Percentiles rank a stretch among this genome's conserved stretches.
Evolutionary conservation across 2,329 filamentous ascomycete genomes (phyloP).

Genomic region (Trichoderma atrobrunneum): DNA sequence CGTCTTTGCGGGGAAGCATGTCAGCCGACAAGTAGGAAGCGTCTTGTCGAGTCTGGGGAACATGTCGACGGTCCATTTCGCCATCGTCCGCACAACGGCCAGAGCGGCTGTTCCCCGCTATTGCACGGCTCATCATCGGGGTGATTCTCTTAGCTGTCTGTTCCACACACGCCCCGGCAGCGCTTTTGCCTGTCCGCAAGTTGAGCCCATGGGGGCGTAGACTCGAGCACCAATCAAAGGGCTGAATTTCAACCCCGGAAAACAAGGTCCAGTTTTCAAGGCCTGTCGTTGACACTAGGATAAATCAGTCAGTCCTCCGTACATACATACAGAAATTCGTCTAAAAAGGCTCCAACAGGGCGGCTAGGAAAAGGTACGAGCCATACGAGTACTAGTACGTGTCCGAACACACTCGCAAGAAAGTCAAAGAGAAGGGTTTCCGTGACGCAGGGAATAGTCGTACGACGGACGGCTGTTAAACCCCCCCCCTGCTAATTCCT

Average conservation of each 20-base stretch:
- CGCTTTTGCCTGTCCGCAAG: not conserved
- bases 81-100: conserved; percentile 8
- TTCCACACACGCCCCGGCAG: conserved; percentile 13
- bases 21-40: conserved; percentile 14
- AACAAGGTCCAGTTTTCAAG: conserved; percentile 17
- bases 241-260: conserved; percentile 8
- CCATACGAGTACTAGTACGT: not conserved
- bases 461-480: not conserved
- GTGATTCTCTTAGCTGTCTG: conserved; percentile 9
- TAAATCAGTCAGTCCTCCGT: conserved; percentile 11
- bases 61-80: conserved; percentile 2
- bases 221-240: not conserved
- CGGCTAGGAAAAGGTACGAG: conserved; percentile 3
- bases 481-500: not conserved
- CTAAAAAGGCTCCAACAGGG: not conserved
- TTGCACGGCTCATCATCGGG: conserved; percentile 16
- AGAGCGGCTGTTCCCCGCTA: not conserved
- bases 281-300: conserved; percentile 5
- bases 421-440: not conserved
- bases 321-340: not conserved
- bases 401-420: not conserved
- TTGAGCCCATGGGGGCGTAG: not conserved
- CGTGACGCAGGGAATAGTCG: not conserved
- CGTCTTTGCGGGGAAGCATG: conserved; percentile 19
- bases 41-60: conserved; percentile 17